A percentile compares a stretch with the other conserved stretches of the same genome.
phyloP scores from a whole-genome alignment of 352 stramenopile genomes.

The Pythium dissotocum region DNA sequence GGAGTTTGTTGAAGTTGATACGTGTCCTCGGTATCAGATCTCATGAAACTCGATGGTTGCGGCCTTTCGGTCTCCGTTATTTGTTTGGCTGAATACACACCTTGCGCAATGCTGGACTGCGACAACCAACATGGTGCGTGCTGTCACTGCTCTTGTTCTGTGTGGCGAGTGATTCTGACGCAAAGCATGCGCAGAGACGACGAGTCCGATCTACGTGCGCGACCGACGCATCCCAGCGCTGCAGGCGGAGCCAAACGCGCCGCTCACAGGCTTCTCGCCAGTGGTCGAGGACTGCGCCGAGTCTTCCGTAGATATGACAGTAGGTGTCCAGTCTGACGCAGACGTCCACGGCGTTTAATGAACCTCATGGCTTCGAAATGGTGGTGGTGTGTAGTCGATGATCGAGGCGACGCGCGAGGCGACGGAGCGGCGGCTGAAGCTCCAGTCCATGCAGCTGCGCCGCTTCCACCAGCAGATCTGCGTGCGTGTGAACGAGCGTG shows the following conservation, averaged over 20 bases:
- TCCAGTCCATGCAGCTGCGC: slow-evolving; percentile 45
- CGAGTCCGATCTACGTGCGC: slow-evolving; percentile 19
- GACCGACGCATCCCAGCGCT: slow-evolving; percentile 17
- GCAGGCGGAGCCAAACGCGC: slow-evolving; percentile 23
- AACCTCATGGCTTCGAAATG: background rate
- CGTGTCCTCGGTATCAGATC: background rate
- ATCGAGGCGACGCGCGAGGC: slow-evolving; percentile 14
- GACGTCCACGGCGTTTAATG: background rate
- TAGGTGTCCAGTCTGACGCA: background rate
- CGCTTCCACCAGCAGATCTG: slow-evolving; percentile 68
- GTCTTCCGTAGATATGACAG: background rate
- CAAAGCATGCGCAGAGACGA: background rate
- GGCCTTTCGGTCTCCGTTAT: slow-evolving; percentile 1
- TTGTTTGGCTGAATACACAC: background rate
- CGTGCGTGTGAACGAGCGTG: slow-evolving; percentile 47
- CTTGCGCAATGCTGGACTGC: slow-evolving; percentile 1
- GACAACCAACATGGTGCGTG: slow-evolving; percentile 7
- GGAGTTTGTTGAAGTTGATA: slow-evolving; percentile 1
- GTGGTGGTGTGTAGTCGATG: background rate
- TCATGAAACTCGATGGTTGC: background rate
- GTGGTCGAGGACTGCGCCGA: slow-evolving; percentile 18
- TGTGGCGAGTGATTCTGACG: background rate
- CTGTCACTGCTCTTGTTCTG: background rate
- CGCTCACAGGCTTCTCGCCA: slow-evolving; percentile 16
- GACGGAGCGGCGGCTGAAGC: slow-evolving; percentile 31